Evolutionary conservation across 768 basidiomycete genomes (phyloP).

Genomic region (Boletus rubescentipes): DNA sequence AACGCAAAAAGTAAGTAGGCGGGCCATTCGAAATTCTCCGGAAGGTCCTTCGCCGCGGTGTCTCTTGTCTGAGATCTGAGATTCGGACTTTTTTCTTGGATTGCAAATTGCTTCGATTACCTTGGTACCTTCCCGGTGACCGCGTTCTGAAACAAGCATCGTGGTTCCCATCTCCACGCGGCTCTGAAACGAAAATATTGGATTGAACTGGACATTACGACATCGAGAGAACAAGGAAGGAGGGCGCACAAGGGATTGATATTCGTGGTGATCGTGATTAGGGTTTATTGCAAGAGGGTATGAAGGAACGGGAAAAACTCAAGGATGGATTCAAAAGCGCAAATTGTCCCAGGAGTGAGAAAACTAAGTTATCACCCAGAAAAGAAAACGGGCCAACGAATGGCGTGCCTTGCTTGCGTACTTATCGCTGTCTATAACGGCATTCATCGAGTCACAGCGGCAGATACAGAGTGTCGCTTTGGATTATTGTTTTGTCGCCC

Average conservation of each 20-base stretch:
- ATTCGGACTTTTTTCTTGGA: constrained; percentile 9
- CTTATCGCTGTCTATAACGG: constrained; percentile 17
- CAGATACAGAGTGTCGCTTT: constrained; percentile 27
- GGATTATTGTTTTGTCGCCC: constrained; percentile 25
- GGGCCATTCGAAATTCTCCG: constrained; percentile 9
- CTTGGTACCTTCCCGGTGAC: constrained; percentile 9
- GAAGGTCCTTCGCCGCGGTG: constrained; percentile 27
- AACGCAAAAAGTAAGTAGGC: constrained; percentile 4
- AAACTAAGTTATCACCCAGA: constrained; percentile 5
- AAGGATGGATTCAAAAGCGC: constrained; percentile 4
- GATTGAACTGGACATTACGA: constrained; percentile 21
- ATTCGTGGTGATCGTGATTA: constrained; percentile 15
- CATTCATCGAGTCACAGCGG: constrained; percentile 27
- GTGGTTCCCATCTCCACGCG: constrained; percentile 4
- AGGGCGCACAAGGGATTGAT: constrained; percentile 9
- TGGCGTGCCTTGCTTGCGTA: constrained; percentile 4
- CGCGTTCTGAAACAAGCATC: constrained; percentile 16
- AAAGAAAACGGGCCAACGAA: constrained; percentile 1
- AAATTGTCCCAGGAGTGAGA: constrained; percentile 8
- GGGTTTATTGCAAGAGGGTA: constrained; percentile 23
- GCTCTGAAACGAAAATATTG: constrained; percentile 5
- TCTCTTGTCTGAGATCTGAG: constrained; percentile 18
- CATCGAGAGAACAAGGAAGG: constrained; percentile 1
- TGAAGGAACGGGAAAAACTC: background rate
- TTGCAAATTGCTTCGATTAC: constrained; percentile 26